phyloP scores from a whole-genome alignment of 1,139 yeast species.

The Blastobotrys persicus region DNA sequence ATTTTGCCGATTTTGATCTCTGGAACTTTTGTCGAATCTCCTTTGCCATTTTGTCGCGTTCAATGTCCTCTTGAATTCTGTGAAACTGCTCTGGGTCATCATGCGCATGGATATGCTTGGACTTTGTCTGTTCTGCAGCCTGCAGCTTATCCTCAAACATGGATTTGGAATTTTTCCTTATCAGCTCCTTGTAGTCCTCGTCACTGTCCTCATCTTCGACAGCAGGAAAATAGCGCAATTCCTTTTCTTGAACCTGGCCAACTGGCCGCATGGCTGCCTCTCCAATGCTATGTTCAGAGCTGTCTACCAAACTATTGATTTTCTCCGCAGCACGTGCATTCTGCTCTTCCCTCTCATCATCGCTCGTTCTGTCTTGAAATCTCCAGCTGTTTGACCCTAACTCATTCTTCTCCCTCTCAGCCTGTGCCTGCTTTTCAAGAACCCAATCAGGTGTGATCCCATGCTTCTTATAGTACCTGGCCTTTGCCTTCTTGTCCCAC shows the following conservation, averaged over 20 bases:
- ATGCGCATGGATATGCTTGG: conserved; percentile 11
- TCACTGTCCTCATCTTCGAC: conserved; percentile 11
- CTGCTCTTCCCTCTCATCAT: conserved; percentile 7
- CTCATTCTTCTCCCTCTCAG: conserved; percentile 13
- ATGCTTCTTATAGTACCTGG: conserved; percentile 28
- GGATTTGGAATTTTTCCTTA: background rate
- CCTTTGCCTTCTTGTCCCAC: conserved; percentile 31
- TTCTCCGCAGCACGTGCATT: conserved; percentile 3
- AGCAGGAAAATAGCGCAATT: conserved; percentile 7
- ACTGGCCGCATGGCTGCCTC: conserved; percentile 13
- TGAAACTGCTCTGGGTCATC: conserved; percentile 24
- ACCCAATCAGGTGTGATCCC: conserved; percentile 19
- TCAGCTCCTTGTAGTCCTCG: conserved; percentile 9
- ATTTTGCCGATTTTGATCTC: background rate
- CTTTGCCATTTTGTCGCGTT: conserved; percentile 22
- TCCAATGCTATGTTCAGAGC: conserved; percentile 9
- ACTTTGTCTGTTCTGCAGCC: conserved; percentile 8
- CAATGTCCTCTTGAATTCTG: conserved; percentile 23
- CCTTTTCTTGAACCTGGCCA: background rate
- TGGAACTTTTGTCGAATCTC: conserved; percentile 29
- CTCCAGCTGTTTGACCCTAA: conserved; percentile 16
- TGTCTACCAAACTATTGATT: conserved; percentile 5
- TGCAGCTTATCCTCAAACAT: conserved; percentile 1
- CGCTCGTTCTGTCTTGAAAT: conserved; percentile 12
- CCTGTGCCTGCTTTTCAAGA: conserved; percentile 8